Evolutionary conservation across 768 basidiomycete species (phyloP).

Genomic region (Chalciporus sphaerocephalus): DNA sequence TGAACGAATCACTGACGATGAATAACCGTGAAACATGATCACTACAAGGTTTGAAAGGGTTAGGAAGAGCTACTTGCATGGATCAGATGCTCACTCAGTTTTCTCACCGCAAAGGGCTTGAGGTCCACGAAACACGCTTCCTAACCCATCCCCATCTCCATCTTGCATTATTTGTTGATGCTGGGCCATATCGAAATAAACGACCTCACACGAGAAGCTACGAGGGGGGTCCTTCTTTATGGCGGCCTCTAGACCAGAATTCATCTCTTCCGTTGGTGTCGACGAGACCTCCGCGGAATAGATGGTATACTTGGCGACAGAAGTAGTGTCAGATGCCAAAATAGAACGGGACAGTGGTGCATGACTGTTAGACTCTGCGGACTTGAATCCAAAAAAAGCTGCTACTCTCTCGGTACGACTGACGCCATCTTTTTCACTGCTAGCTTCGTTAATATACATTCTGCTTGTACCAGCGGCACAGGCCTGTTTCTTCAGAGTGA

Average conservation of each 20-base stretch:
- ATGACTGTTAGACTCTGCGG: background rate
- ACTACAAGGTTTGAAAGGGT: slow-evolving; percentile 42
- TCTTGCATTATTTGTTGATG: slow-evolving; percentile 66
- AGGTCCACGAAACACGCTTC: slow-evolving; percentile 59
- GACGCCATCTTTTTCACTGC: background rate
- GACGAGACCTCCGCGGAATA: slow-evolving; percentile 44
- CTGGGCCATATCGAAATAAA: slow-evolving; percentile 77
- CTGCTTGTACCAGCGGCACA: slow-evolving; percentile 61
- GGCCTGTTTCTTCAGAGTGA: slow-evolving; percentile 71
- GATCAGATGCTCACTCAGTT: slow-evolving; percentile 49
- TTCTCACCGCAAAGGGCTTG: slow-evolving; percentile 78
- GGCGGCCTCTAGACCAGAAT: slow-evolving; percentile 68
- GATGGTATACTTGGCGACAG: slow-evolving; percentile 5
- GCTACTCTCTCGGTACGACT: slow-evolving; percentile 3
- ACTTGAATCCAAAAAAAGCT: slow-evolving; percentile 2
- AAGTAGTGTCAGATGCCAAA: background rate
- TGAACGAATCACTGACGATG: slow-evolving; percentile 48
- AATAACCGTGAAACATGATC: slow-evolving; percentile 58
- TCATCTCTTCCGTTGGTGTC: slow-evolving; percentile 52
- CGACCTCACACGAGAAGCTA: slow-evolving; percentile 67
- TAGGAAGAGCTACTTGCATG: background rate
- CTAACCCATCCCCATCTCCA: slow-evolving; percentile 53
- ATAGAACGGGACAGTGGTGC: background rate
- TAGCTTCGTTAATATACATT: slow-evolving; percentile 31
- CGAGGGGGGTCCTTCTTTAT: slow-evolving; percentile 89